phyloP scores from a whole-genome alignment of 441 rosid species.

The Erysimum cheiri region DNA sequence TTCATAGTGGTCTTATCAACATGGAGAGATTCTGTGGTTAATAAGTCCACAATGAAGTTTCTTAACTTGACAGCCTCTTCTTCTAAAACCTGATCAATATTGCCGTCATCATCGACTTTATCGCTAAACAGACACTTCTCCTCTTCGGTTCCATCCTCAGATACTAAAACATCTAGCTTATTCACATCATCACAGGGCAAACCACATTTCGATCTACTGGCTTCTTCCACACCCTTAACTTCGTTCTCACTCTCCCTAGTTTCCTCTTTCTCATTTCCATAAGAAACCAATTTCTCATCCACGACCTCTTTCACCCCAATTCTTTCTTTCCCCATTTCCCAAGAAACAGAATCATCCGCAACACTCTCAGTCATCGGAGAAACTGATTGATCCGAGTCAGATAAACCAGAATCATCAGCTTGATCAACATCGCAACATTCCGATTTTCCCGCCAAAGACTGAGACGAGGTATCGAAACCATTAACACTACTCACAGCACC shows the following conservation, averaged over 20 bases:
- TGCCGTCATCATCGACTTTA: conserved; percentile 5
- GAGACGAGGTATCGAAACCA: conserved; percentile 47
- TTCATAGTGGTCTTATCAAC: neutral
- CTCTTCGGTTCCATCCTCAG: conserved; percentile 21
- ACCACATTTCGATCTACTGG: neutral
- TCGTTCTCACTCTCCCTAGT: neutral
- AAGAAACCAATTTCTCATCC: conserved; percentile 7
- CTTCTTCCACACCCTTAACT: neutral
- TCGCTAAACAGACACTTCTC: neutral
- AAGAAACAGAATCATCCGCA: neutral
- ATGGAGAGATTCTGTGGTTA: neutral
- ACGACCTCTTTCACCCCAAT: conserved; percentile 36
- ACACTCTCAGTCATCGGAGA: neutral
- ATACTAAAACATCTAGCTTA: neutral
- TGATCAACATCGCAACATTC: neutral
- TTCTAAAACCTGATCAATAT: conserved; percentile 10
- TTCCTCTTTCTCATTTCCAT: conserved; percentile 21
- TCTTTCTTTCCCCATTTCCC: conserved; percentile 11
- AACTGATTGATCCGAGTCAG: conserved; percentile 23
- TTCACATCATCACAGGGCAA: neutral
- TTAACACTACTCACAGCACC: conserved; percentile 51
- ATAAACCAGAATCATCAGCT: neutral
- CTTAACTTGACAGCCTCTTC: conserved; percentile 33
- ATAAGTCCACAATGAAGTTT: neutral
- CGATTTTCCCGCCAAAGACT: conserved; percentile 25